These are phyloP conservation scores for Mortierella alpina DNA, from an alignment of 192 early-diverging fungal genomes.

Conservation along the genomic window DNA sequence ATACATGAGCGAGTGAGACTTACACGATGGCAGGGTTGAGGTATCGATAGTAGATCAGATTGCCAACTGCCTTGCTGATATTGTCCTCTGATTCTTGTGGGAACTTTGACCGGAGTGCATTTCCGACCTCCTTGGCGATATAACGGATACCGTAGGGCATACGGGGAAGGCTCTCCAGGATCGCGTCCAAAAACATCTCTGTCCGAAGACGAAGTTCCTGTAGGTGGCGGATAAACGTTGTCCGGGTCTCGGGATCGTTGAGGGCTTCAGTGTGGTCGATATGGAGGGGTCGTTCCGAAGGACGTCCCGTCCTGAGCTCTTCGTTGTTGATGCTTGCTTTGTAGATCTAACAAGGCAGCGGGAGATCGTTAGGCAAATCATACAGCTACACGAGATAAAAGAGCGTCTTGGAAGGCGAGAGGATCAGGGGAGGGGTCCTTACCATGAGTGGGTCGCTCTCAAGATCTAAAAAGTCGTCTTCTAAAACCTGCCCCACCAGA, in stretches of 20 bases:
- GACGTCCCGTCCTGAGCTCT: conserved; percentile 88
- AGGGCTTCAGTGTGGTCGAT: conserved; percentile 84
- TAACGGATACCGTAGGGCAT: conserved; percentile 98
- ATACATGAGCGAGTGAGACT: conserved; percentile 30
- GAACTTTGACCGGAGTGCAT: conserved; percentile 84
- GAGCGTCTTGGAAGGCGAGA: background rate
- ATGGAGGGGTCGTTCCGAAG: conserved; percentile 78
- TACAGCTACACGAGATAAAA: background rate
- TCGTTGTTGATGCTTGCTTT: conserved; percentile 88
- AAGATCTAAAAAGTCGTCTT: conserved; percentile 83
- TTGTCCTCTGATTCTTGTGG: conserved; percentile 80
- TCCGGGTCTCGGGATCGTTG: conserved; percentile 81
- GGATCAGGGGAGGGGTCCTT: background rate
- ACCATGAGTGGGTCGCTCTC: conserved; percentile 89
- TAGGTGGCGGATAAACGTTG: conserved; percentile 74
- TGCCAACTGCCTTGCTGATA: conserved; percentile 90
- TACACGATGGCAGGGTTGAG: conserved; percentile 97
- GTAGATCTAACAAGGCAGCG: conserved; percentile 71
- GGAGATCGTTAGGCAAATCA: background rate
- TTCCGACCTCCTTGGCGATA: conserved; percentile 91
- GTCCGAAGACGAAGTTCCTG: conserved; percentile 86
- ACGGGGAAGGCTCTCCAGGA: conserved; percentile 77
- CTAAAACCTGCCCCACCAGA: conserved; percentile 82
- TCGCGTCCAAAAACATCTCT: conserved; percentile 84
- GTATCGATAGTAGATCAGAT: conserved; percentile 98